Base-by-base conservation (phyloP, 176 grass and related monocot species). In the Carex scoparia region DNA sequence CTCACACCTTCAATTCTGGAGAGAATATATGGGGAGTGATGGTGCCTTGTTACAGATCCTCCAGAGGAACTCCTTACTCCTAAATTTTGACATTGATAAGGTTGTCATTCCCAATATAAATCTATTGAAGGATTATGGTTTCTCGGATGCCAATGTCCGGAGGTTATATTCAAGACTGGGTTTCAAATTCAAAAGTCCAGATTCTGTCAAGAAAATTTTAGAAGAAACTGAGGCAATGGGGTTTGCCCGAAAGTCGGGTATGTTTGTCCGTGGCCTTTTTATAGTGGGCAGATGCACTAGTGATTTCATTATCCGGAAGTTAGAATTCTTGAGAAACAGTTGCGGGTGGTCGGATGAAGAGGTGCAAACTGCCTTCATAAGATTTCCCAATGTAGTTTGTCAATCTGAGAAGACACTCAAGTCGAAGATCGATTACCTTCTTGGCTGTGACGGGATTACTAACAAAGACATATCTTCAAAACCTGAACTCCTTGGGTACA, bases 341-440 rank as follows among this genome's bases (percentile, higher is more conserved):
- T 65, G 18, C 11, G 19, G 40, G 11, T 82, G 35, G 80, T 82
- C 61, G 28, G 59, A 82, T 4, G n/a, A 82, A 49, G 80, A 82
- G 38, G 3, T 67, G 13, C 55, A 48, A 3, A 8, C 14, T 27
- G 61, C 80, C 67, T 55, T 76, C 4, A 82, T 8, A 66, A 82
- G 19, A 65, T 82, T 28, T 49, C 80, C 80, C 44, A 82, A 6
- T 5, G 1, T 82, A 3, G 19, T 82, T 40, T 5, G 10, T 63
- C 40, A 2, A 23, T 65, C 80, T 46, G 59, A 65, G 59, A 65
- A 82, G n/a, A 42, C 0, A 2, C 40, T 82, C 1, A 30, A 48
- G 56, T 82, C 61, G 10, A 82, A 62, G 4, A 82, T 65, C 16
- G 61, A 82, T 82, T 82, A 67, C 28, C 80, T 67, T 44, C 10